Conservation (phyloP, 306 rosid genomes). For the Betula pendula region DNA sequence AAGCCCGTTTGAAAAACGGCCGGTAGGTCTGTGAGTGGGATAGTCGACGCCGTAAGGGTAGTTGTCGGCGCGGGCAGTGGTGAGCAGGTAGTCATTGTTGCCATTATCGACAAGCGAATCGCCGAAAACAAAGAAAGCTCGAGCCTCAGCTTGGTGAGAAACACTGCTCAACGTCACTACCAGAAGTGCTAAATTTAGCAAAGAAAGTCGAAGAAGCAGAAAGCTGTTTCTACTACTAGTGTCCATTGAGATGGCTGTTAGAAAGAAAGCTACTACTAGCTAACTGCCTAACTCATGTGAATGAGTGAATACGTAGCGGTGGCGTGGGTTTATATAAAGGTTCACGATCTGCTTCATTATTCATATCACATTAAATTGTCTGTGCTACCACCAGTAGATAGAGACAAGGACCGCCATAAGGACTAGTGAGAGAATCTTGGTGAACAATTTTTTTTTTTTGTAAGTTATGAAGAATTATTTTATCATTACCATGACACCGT, state of each 20-base stretch:
- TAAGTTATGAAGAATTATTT: too few species aligned
- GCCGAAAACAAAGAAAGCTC: conserved; percentile 82
- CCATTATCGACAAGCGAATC: conserved; percentile 83
- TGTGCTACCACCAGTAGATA: conserved; percentile 3
- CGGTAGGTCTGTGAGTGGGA: conserved; percentile 66
- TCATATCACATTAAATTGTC: conserved; percentile 21
- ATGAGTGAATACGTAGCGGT: neutral
- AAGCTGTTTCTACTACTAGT: too few species aligned
- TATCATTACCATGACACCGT: neutral
- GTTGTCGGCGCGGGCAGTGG: conserved; percentile 68
- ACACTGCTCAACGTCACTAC: too few species aligned
- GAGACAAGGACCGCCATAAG: neutral
- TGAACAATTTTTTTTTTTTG: neutral
- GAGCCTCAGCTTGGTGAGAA: conserved; percentile 44
- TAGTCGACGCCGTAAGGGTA: conserved; percentile 80
- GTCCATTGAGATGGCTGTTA: conserved; percentile 36
- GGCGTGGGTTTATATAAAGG: conserved; percentile 29
- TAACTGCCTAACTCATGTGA: neutral
- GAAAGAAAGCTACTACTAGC: too few species aligned
- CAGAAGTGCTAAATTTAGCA: conserved; percentile 23
- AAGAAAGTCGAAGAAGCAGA: conserved; percentile 19
- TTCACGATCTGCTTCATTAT: neutral
- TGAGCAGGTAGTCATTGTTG: conserved; percentile 68
- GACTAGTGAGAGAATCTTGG: neutral
- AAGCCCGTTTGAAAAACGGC: conserved; percentile 84